Conservation (phyloP, 768 basidiomycete genomes). For the Lentinus tigrinus region DNA sequence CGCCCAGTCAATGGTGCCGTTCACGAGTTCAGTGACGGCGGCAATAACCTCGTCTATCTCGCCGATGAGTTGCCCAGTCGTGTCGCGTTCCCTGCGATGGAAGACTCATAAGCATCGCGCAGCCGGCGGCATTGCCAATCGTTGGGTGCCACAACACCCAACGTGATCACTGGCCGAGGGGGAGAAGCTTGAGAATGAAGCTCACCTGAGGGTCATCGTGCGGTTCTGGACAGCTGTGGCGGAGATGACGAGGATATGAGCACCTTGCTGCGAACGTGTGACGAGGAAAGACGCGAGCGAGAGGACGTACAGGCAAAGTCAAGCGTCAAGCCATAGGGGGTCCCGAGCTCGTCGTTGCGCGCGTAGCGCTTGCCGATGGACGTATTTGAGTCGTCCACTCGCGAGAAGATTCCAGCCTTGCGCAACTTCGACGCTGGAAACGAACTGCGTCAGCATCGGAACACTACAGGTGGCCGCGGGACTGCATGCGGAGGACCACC, state of each 20-base stretch:
- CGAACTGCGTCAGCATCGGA: conserved; percentile 10
- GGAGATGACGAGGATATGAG: conserved; percentile 6
- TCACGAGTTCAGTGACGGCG: conserved; percentile 75
- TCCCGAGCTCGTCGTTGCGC: conserved; percentile 97
- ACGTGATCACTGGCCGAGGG: background rate
- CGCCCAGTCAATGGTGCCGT: conserved; percentile 74
- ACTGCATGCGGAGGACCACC: conserved; percentile 7
- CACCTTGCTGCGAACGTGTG: background rate
- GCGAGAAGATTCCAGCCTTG: conserved; percentile 83
- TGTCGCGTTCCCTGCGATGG: conserved; percentile 80
- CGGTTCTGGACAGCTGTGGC: conserved; percentile 79
- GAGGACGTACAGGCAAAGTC: conserved; percentile 81
- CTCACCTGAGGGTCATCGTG: conserved; percentile 92
- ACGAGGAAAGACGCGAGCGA: conserved; percentile 13
- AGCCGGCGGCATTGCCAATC: background rate
- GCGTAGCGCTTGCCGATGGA: conserved; percentile 97
- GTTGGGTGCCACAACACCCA: background rate
- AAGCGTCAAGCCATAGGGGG: conserved; percentile 93
- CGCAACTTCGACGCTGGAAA: conserved; percentile 81
- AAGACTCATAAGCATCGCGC: conserved; percentile 5
- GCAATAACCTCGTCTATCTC: conserved; percentile 84
- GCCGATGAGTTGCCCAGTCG: conserved; percentile 90
- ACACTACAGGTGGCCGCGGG: conserved; percentile 1
- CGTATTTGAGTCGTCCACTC: conserved; percentile 94
- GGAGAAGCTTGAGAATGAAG: conserved; percentile 35